These are phyloP conservation scores for Aureobasidium lini DNA, from an alignment of 2,329 filamentous ascomycete genomes.

Conservation along the genomic window DNA sequence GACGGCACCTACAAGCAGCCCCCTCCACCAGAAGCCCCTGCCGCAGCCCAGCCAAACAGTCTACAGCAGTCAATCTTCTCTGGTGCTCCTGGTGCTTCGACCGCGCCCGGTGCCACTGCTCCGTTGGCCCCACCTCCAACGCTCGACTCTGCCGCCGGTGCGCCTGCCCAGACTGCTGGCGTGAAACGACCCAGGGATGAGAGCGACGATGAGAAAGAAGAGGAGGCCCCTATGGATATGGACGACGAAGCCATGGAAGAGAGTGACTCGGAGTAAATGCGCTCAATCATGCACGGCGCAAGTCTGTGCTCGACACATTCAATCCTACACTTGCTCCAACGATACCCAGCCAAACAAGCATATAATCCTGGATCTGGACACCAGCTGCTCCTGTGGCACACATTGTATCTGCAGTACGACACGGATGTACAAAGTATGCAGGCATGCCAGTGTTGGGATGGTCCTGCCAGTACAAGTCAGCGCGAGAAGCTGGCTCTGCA, in stretches of 20 bases:
- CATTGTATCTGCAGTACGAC: constrained; percentile 78
- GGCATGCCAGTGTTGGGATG: constrained; percentile 75
- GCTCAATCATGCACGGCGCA: neutral
- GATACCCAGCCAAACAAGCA: constrained; percentile 83
- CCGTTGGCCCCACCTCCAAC: constrained; percentile 16
- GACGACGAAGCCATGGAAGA: constrained; percentile 33
- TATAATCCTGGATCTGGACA: constrained; percentile 55
- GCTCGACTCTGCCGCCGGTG: neutral
- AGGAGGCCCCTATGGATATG: constrained; percentile 25
- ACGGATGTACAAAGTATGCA: constrained; percentile 88
- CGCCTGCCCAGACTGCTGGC: constrained; percentile 33
- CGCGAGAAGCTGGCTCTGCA: neutral
- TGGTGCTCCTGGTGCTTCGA: constrained; percentile 18
- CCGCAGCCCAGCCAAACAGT: constrained; percentile 36
- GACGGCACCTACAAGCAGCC: constrained; percentile 82
- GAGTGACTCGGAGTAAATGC: constrained; percentile 49
- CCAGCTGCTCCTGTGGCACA: constrained; percentile 35
- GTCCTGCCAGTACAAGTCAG: constrained; percentile 46
- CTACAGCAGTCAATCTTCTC: constrained; percentile 67
- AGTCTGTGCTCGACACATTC: constrained; percentile 50
- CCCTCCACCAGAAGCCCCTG: constrained; percentile 24
- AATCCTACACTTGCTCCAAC: constrained; percentile 75
- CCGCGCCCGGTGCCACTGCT: neutral
- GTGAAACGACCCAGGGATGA: constrained; percentile 49
- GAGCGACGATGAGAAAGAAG: constrained; percentile 33